Conservation (phyloP, 768 basidiomycete species). For the Mrakia gelida region DNA sequence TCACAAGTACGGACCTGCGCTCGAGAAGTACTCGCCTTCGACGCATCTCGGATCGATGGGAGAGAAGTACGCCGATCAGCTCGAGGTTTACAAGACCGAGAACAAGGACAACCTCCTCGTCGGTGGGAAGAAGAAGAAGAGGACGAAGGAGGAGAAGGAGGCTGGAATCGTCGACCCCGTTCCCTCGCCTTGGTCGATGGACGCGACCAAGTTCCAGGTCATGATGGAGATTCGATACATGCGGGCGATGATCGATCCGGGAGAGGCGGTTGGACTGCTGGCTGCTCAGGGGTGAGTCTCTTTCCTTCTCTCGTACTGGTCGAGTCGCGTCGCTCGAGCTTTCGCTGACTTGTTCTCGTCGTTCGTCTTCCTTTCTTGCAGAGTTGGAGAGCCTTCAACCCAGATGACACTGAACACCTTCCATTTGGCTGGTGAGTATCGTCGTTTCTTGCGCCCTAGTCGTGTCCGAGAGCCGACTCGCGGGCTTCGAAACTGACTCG, state of each 20-base stretch:
- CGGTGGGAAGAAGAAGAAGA: conserved; percentile 38
- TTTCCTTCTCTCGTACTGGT: neutral
- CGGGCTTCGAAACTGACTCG: conserved; percentile 12
- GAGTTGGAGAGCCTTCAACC: conserved; percentile 96
- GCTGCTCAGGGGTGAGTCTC: conserved; percentile 86
- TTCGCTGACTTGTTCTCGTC: neutral
- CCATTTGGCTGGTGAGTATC: conserved; percentile 82
- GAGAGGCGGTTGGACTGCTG: conserved; percentile 94
- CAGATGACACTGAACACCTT: conserved; percentile 99
- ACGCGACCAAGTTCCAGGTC: conserved; percentile 60
- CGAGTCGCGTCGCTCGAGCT: neutral
- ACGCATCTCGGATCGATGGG: conserved; percentile 84
- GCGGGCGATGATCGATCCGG: conserved; percentile 88
- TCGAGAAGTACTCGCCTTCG: conserved; percentile 72
- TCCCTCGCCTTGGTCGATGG: conserved; percentile 33
- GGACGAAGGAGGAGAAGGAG: conserved; percentile 32
- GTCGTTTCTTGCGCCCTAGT: neutral
- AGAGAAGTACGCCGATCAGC: conserved; percentile 76
- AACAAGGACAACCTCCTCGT: conserved; percentile 60
- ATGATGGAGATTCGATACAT: conserved; percentile 91
- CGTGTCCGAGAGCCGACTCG: too few relatives aligned
- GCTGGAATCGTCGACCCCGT: conserved; percentile 1
- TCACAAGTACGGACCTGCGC: conserved; percentile 60
- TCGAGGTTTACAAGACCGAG: conserved; percentile 70
- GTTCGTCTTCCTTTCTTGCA: conserved; percentile 42